Evolutionary conservation across 169 alveolate genomes (phyloP).

Genomic region (Plasmodium berghei): DNA sequence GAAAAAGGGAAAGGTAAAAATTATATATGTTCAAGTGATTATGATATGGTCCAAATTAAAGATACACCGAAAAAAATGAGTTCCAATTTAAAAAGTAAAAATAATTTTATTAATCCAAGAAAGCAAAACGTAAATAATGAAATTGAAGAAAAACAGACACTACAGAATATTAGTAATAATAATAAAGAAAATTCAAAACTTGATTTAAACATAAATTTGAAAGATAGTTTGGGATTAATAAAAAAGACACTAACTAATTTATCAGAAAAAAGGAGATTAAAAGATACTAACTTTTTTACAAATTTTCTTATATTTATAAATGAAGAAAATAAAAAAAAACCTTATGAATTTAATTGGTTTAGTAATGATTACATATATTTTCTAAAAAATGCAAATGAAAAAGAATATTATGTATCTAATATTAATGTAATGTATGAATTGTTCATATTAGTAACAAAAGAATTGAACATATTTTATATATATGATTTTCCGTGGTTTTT

Average conservation of each 20-base stretch:
- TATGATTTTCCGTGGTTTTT: slow-evolving; percentile 63
- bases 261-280: slow-evolving; percentile 36
- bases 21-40: not conserved
- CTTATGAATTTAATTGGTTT: slow-evolving; percentile 52
- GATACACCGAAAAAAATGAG: slow-evolving; percentile 15
- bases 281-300: slow-evolving; percentile 15
- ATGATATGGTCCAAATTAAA: not conserved
- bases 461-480: slow-evolving; percentile 34
- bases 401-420: slow-evolving; percentile 44
- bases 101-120: slow-evolving; percentile 63
- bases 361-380: slow-evolving; percentile 50
- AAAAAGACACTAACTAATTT: slow-evolving; percentile 25
- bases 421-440: slow-evolving; percentile 48
- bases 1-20: slow-evolving; percentile 10
- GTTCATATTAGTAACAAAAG: slow-evolving; percentile 40
- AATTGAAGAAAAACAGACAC: slow-evolving; percentile 1
- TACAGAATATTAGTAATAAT: not conserved
- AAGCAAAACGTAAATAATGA: slow-evolving; percentile 28
- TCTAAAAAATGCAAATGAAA: slow-evolving; percentile 20
- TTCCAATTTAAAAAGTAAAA: slow-evolving; percentile 16
- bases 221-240: slow-evolving; percentile 36
- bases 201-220: slow-evolving; percentile 39
- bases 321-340: slow-evolving; percentile 31
- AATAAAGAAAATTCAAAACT: slow-evolving; percentile 23
- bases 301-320: slow-evolving; percentile 44